These are phyloP conservation scores for Lupinus albus DNA, from an alignment of 306 rosid genomes.

Conservation along the genomic window DNA sequence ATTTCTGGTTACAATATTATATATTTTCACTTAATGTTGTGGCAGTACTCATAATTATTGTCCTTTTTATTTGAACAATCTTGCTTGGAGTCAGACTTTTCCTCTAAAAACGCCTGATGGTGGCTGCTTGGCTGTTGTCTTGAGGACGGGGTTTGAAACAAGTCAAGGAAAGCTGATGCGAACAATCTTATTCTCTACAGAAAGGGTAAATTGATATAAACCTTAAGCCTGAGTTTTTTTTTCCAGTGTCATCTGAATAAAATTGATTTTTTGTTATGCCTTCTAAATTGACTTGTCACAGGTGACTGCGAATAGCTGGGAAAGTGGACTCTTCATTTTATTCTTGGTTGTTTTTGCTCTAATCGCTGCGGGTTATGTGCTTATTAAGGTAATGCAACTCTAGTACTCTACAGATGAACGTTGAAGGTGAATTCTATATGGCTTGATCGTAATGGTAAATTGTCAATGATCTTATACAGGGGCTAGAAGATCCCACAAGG, in stretches of 20 bases:
- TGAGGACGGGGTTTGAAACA: conserved; percentile 98
- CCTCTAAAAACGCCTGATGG: conserved; percentile 91
- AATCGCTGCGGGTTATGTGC: conserved; percentile 97
- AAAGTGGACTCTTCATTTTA: conserved; percentile 93
- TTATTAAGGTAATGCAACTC: conserved; percentile 67
- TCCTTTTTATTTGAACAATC: conserved; percentile 31
- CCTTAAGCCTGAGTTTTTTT: conserved; percentile 22
- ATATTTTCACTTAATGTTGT: conserved; percentile 20
- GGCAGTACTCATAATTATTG: conserved; percentile 32
- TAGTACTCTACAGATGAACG: conserved; percentile 24
- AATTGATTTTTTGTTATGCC: conserved; percentile 14
- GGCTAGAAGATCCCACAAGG: conserved; percentile 96
- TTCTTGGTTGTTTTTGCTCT: conserved; percentile 94
- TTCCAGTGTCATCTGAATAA: conserved; percentile 14
- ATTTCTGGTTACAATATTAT: conserved; percentile 18
- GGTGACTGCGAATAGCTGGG: conserved; percentile 99
- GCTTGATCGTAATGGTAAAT: conserved; percentile 19
- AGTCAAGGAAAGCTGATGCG: conserved; percentile 99
- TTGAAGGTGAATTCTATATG: conserved; percentile 15
- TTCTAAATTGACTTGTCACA: conserved; percentile 37
- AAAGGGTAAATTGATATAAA: conserved; percentile 69
- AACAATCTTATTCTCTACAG: conserved; percentile 94
- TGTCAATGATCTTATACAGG: conserved; percentile 55
- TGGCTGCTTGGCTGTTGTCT: conserved; percentile 93
- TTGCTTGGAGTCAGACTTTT: conserved; percentile 70